A percentile compares a stretch with the other conserved stretches of the same genome.
Evolutionary conservation across 2,329 filamentous ascomycete species (phyloP).

Genomic region (Colletotrichum liaoningense): DNA sequence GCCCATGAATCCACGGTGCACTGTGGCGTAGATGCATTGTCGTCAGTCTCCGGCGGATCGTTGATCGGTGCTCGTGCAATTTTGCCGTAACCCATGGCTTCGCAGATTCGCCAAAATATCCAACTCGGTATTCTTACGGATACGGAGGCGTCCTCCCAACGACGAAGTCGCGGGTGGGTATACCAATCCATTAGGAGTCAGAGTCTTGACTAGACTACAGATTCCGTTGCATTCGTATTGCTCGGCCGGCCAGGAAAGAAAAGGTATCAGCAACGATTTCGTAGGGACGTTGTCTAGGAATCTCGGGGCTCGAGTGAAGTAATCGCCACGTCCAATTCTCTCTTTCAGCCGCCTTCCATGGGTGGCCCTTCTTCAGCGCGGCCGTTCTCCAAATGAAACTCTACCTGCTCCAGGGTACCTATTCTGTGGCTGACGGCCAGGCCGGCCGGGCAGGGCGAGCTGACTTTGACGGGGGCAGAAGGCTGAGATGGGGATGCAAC

Average conservation of each 20-base stretch:
- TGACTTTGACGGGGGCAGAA: background rate
- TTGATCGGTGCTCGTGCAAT: background rate
- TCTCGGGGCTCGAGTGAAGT: background rate
- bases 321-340: conserved; percentile 3
- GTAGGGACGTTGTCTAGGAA: background rate
- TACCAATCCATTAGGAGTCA: background rate
- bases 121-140: background rate
- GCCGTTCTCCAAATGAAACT: background rate
- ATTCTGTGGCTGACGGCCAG: conserved; percentile 23
- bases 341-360: conserved; percentile 18
- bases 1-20: background rate
- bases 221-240: background rate
- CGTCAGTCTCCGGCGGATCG: background rate
- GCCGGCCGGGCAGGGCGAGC: conserved; percentile 26
- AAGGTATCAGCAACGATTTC: background rate
- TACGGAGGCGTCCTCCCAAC: background rate
- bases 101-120: background rate
- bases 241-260: background rate
- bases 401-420: background rate
- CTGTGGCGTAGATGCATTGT: background rate
- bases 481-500: conserved; percentile 14
- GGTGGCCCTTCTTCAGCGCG: background rate
- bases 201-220: background rate
- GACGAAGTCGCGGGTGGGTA: background rate
- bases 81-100: background rate